Conservation (phyloP, 805 yeast species). For the Myxozyma sirexii region DNA sequence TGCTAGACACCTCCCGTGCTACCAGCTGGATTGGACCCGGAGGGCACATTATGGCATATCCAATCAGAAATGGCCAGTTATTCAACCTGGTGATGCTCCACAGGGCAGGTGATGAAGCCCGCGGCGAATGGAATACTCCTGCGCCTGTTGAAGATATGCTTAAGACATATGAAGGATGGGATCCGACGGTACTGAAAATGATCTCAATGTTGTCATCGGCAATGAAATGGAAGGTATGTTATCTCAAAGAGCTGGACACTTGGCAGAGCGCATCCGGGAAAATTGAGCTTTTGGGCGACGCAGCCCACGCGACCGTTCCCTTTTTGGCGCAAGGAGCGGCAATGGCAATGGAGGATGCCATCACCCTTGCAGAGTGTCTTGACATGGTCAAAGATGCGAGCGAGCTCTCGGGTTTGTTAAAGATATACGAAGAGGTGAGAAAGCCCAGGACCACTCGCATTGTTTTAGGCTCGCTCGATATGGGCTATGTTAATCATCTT, state of each 20-base stretch:
- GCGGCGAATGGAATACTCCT: slow-evolving; percentile 12
- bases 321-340: slow-evolving; percentile 35
- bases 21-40: slow-evolving; percentile 31
- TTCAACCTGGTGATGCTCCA: slow-evolving; percentile 25
- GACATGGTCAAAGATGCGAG: slow-evolving; percentile 3
- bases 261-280: slow-evolving; percentile 41
- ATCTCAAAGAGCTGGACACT: slow-evolving; percentile 36
- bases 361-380: slow-evolving; percentile 11
- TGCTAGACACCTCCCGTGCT: slow-evolving; percentile 15
- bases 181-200: slow-evolving; percentile 36
- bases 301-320: slow-evolving; percentile 46
- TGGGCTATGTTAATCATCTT: slow-evolving; percentile 13
- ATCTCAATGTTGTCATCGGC: slow-evolving; percentile 35
- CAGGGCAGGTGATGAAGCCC: slow-evolving; percentile 12
- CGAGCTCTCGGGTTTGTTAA: slow-evolving; percentile 4
- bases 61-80: slow-evolving; percentile 14
- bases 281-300: slow-evolving; percentile 44
- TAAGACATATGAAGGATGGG: slow-evolving; percentile 38
- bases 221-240: slow-evolving; percentile 40
- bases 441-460: slow-evolving; percentile 23
- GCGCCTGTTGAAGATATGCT: slow-evolving; percentile 37
- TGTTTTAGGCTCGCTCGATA: slow-evolving; percentile 8
- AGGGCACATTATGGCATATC: slow-evolving; percentile 22
- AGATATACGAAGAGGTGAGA: slow-evolving; percentile 15
- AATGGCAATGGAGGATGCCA: slow-evolving; percentile 24